Evolutionary conservation across 208 protist species (phyloP), one percentile per base, ranked within the genome.

Genomic region (Acanthamoeba castellanii): DNA sequence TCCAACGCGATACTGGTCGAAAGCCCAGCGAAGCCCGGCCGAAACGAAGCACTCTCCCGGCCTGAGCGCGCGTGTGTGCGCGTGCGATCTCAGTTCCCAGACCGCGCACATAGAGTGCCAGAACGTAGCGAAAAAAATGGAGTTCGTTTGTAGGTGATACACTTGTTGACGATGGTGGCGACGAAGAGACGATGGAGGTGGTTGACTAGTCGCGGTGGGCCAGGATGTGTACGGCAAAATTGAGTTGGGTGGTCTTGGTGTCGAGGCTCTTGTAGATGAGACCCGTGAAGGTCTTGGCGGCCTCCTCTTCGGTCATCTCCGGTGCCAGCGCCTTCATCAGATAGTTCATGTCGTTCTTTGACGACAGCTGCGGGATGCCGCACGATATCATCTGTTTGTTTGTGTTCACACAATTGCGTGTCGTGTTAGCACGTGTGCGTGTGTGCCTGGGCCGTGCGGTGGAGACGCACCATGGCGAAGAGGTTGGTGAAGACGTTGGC

Each of bases 401-500:
- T 47, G 11, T 90, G 37, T 90, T 11, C 42, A 47, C 42, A 9
- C 42, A 11, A 47, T 20, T 20, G 90, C 16, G 37, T 37, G 37
- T 93, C 14, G 30, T 8, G 90, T 22, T 20, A 93, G 20, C 27
- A 93, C 11, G 90, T 16, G 14, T 20, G 34, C 2, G 42, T 8
- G 20, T 50, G 27, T 37, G 52, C 14, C 4, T 45, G 45, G 14
- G 1, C 3, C 2, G 30, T 18, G 32, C n/a, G 16, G 11, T 7
- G 66, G 87, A 11, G 32, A 13, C 64, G 32, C 95, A 97, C 59
- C 96, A 98, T 96, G 27, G 96, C 76, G 68, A 98, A 98, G 9
- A 98, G 94, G 27, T 97, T 98, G 94, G 98, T 98, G 57, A 98
- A 96, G 50, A 98, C 16, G 20, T 95, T 74, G 20, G 96, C 94